Base-by-base conservation (phyloP, 192 early-diverging fungal species). In the Kickxella alabastrina region DNA sequence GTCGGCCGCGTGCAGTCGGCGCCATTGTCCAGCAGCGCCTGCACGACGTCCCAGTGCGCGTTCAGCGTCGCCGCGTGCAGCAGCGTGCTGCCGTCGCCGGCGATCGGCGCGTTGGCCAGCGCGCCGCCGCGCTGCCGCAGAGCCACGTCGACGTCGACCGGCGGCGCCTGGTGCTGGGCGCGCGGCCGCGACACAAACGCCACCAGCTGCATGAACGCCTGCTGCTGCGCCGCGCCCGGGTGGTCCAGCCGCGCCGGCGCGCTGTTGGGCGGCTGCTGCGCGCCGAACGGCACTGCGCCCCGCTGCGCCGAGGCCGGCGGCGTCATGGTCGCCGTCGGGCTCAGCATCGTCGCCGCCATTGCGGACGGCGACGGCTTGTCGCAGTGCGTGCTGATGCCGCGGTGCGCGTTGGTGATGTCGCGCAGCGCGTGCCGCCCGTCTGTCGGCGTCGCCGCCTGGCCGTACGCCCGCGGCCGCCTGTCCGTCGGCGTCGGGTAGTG, bases 21-120 rank as follows among this genome's bases (percentile, higher is more conserved):
- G 1, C 66, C 72, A 25, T 52, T 56, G 17, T 26, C 48, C 48
- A 75, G 23, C 39, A 75, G 61, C 37, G 54, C 23, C 49, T 59
- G 60, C 32, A 64, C 72, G 0, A 59, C 50, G 26, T 59, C 61
- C 64, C 64, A 68, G 50, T 67, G 62, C 19, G 31, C 72, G 43
- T 59, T 56, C 7, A 28, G 57, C n/a, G 42, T 43, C 0, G 71
- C 71, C 27, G 52, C 17, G 14, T 64, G 60, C 48, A 75, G 56
- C 12, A 49, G 34, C 48, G 54, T 45, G 10, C 39, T 40, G 17
- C 65, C 49, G 10, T 54, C 54, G 3, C 28, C 24, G 34, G 38
- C 17, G 12, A 73, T 35, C 0, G 42, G 34, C 17, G 36, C 29
- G 46, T 66, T 53, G 13, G 49, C 27, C n/a, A 52, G 26, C n/a